Base-by-base conservation (phyloP, 2,329 filamentous ascomycete species). In the Calonectria pseudoreteaudii region DNA sequence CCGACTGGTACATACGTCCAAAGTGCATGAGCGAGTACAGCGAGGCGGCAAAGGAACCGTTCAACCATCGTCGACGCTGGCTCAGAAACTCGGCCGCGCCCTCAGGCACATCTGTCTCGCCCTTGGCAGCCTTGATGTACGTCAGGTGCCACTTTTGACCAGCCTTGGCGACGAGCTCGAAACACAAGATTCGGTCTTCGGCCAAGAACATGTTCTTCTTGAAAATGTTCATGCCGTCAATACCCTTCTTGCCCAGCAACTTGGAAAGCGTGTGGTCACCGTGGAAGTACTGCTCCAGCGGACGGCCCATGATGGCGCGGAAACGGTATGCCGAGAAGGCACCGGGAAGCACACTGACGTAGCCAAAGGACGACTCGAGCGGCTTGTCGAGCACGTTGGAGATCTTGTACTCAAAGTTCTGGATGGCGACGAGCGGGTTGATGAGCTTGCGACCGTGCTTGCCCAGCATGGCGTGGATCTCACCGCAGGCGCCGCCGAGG, bases 131-230 rank as follows among this genome's bases (percentile, higher is more conserved):
- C 62, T 79, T 79, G 68, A 79, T 74, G n/a, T 79, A 79, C 60
- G 70, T 79, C n/a, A 79, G 65, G 67, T 79, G 78, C 78, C 78
- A 79, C 34, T 79, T 79, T 67, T 79, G 78, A 47, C 78, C 78
- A 3, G 78, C 75, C 52, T 79, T 79, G 8, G 78, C 78, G 23
- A 79, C 78, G 7, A 79, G 69, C 56, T 79, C 78, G 66, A 79
- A 79, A 70, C 78, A 79, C 2, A 79, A 78, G 49, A 79, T 79
- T 41, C 78, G 71, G 30, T 79, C 78, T 65, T 79, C 78, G 58
- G 78, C 78, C 53, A 79, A 66, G 41, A 79, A 79, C 78, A 79
- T 79, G 71, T 79, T 79, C 76, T 79, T 79, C 71, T 79, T 79
- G 75, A 79, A 79, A 56, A 79, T 79, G 7, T 79, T 79, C 78